Evolutionary conservation across 2,329 filamentous ascomycete species (phyloP).

Genomic region (Cryphonectria parasitica): DNA sequence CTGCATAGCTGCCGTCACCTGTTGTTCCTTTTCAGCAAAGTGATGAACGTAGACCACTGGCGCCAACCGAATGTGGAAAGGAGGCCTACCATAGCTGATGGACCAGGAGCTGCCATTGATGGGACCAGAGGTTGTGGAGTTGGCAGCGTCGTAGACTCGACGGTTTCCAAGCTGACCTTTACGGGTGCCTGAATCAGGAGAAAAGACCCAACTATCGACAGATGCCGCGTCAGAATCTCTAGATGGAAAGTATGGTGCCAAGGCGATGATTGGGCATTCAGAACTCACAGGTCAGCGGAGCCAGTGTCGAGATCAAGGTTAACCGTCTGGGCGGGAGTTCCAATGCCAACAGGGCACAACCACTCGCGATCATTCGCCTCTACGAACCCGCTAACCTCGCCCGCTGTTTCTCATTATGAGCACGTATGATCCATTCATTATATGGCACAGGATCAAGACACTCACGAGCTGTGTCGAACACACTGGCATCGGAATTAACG

Average conservation of each 20-base stretch:
- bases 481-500: slow-evolving; percentile 41
- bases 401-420: slow-evolving; percentile 33
- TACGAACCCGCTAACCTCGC: slow-evolving; percentile 35
- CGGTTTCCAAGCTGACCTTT: slow-evolving; percentile 49
- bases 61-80: slow-evolving; percentile 37
- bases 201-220: slow-evolving; percentile 55
- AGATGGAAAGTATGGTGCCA: background rate
- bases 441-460: background rate
- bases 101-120: slow-evolving; percentile 52
- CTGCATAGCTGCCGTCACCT: slow-evolving; percentile 51
- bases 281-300: slow-evolving; percentile 65
- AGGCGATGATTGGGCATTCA: background rate
- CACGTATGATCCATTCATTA: background rate
- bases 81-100: slow-evolving; percentile 51
- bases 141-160: slow-evolving; percentile 48
- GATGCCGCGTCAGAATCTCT: slow-evolving; percentile 21
- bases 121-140: slow-evolving; percentile 47
- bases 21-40: background rate
- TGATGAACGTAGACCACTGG: background rate
- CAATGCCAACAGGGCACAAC: slow-evolving; percentile 65
- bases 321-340: slow-evolving; percentile 58
- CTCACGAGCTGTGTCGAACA: slow-evolving; percentile 12
- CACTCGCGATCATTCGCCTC: slow-evolving; percentile 57
- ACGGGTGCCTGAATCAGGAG: slow-evolving; percentile 48
- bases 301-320: slow-evolving; percentile 74